These are phyloP conservation scores for Gigaspora rosea DNA, from an alignment of 192 early-diverging fungal species.

Conservation along the genomic window DNA sequence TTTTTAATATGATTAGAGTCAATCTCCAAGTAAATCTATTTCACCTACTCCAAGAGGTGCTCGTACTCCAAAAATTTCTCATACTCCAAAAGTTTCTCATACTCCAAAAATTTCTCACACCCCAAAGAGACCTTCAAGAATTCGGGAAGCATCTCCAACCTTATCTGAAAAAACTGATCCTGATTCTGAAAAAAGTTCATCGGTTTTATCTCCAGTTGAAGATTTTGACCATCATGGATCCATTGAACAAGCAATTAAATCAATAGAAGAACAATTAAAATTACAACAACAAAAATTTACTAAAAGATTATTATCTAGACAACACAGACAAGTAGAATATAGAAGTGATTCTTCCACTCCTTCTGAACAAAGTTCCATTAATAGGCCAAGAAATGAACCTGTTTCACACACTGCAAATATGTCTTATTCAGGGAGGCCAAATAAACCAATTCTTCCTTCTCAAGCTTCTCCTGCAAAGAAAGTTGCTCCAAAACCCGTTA, in stretches of 20 bases:
- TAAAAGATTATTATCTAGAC: not conserved
- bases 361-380: not conserved
- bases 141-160: not conserved
- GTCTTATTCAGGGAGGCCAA: not conserved
- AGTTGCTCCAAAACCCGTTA: not conserved
- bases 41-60: no score
- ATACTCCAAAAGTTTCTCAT: no score
- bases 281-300: not conserved
- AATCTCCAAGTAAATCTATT: no score
- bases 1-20: no score
- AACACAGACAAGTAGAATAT: not conserved
- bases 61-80: no score
- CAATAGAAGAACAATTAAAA: constrained; percentile 20
- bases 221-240: not conserved
- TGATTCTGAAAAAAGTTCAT: not conserved
- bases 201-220: not conserved
- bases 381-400: not conserved
- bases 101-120: no score
- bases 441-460: not conserved
- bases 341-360: not conserved
- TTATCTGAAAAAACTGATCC: not conserved
- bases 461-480: not conserved
- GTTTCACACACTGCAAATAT: not conserved
- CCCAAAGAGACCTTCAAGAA: no score
- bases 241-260: constrained; percentile 14